phyloP scores from a whole-genome alignment of 345 rosid genomes.

The Populus euphratica region DNA sequence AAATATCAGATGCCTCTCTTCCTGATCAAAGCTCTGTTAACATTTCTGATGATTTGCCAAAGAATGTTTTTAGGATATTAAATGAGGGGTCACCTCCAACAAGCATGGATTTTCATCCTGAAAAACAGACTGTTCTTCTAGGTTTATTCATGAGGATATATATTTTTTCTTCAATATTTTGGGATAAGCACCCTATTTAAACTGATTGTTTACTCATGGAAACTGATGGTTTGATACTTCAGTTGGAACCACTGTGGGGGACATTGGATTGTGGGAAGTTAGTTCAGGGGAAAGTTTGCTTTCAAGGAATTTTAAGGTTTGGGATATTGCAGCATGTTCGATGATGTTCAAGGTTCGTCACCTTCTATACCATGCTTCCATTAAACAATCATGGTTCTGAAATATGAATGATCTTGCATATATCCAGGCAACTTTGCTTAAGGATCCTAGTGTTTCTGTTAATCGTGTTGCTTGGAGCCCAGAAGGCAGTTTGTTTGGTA shows the following conservation, averaged over 20 bases:
- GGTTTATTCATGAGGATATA: conserved; percentile 34
- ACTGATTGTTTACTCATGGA: conserved; percentile 3
- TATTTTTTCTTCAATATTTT: neutral
- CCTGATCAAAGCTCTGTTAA: conserved; percentile 6
- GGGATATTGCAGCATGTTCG: conserved; percentile 59
- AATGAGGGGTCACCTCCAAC: conserved; percentile 50
- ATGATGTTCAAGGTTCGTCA: conserved; percentile 37
- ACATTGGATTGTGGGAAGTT: conserved; percentile 62
- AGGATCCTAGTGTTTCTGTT: conserved; percentile 40
- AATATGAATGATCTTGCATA: conserved; percentile 12
- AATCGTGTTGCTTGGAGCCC: conserved; percentile 49
- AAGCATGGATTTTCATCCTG: conserved; percentile 85
- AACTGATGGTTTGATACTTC: conserved; percentile 22
- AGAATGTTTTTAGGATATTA: conserved; percentile 44
- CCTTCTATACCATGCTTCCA: conserved; percentile 16
- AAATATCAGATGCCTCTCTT: conserved; percentile 14
- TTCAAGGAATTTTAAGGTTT: conserved; percentile 57
- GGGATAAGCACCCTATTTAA: neutral
- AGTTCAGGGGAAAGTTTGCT: conserved; percentile 44
- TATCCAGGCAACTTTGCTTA: conserved; percentile 35
- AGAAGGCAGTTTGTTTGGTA: conserved; percentile 55
- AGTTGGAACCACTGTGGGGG: conserved; percentile 67
- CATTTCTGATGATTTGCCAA: conserved; percentile 44
- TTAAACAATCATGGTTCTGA: neutral
- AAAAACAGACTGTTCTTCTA: conserved; percentile 56